phyloP scores from a whole-genome alignment of 768 basidiomycete genomes.

The Agaricus blazei region DNA sequence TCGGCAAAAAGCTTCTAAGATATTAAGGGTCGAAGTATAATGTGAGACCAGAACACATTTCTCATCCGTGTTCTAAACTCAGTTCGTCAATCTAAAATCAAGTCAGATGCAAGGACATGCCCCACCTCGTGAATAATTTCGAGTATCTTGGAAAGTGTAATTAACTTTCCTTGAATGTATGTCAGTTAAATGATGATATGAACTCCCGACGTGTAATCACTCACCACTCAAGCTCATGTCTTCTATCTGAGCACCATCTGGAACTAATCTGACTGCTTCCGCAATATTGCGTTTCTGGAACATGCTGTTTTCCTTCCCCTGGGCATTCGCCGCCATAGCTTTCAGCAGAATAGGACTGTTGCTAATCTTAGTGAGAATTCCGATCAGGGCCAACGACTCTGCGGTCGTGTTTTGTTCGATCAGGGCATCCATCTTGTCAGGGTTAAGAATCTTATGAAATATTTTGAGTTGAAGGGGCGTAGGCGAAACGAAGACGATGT shows the following conservation, averaged over 20 bases:
- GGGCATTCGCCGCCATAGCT: constrained; percentile 65
- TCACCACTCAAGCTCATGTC: constrained; percentile 81
- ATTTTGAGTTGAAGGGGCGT: constrained; percentile 79
- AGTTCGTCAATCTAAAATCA: background rate
- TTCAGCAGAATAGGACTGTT: constrained; percentile 88
- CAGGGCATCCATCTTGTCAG: constrained; percentile 63
- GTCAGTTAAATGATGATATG: background rate
- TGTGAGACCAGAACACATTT: constrained; percentile 98
- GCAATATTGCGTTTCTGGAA: constrained; percentile 43
- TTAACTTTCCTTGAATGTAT: constrained; percentile 62
- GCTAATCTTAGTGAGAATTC: constrained; percentile 81
- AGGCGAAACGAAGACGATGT: constrained; percentile 94
- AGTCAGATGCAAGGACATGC: background rate
- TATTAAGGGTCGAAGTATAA: constrained; percentile 90
- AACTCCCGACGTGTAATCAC: constrained; percentile 9
- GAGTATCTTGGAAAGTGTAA: constrained; percentile 62
- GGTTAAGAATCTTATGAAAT: constrained; percentile 70
- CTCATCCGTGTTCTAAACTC: constrained; percentile 67
- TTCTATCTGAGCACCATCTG: constrained; percentile 52
- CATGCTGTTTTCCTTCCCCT: constrained; percentile 26
- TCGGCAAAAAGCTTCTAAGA: constrained; percentile 84
- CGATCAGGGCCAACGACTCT: constrained; percentile 76
- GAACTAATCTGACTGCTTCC: constrained; percentile 60
- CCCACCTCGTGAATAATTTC: constrained; percentile 51
- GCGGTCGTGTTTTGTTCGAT: constrained; percentile 62